Conservation (phyloP, 1,284 basidiomycete genomes). For the Tilletia caries region DNA sequence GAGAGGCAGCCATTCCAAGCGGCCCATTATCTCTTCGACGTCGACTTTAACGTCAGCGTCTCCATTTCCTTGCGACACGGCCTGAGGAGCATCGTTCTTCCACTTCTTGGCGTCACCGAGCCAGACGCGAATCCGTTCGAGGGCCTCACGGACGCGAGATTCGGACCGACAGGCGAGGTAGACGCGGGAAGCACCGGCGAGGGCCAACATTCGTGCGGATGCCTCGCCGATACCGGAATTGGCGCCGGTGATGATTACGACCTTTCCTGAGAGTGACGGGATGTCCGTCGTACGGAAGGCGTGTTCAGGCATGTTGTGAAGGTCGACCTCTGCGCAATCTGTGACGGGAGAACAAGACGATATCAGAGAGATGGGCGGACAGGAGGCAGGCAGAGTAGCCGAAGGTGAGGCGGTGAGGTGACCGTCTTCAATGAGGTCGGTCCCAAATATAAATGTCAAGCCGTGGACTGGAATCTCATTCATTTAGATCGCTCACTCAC, state of each 20-base stretch:
- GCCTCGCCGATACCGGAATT: conserved; percentile 32
- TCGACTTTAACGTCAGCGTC: too few relatives aligned
- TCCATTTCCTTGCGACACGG: background rate
- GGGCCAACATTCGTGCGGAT: background rate
- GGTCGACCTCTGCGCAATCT: too few relatives aligned
- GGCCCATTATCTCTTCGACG: background rate
- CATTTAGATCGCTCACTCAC: too few relatives aligned
- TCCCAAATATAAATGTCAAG: too few relatives aligned
- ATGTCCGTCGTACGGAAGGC: conserved; percentile 15
- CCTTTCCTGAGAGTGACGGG: conserved; percentile 23
- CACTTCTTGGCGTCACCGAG: background rate
- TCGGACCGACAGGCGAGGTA: conserved; percentile 10
- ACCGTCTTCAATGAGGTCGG: too few relatives aligned
- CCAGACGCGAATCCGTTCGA: background rate
- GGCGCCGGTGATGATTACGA: conserved; percentile 44
- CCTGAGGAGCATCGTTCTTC: background rate
- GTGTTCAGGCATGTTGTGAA: too few relatives aligned
- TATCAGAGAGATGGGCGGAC: too few relatives aligned
- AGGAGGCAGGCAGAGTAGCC: too few relatives aligned
- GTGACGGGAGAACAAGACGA: too few relatives aligned
- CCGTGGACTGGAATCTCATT: too few relatives aligned
- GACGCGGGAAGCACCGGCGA: background rate
- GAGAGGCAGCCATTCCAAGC: background rate
- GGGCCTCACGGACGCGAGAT: background rate
- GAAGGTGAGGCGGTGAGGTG: too few relatives aligned